A percentile compares a stretch with the other conserved stretches of the same genome.
Conservation (phyloP, 2,329 filamentous ascomycete species). For the Alternaria panax region DNA sequence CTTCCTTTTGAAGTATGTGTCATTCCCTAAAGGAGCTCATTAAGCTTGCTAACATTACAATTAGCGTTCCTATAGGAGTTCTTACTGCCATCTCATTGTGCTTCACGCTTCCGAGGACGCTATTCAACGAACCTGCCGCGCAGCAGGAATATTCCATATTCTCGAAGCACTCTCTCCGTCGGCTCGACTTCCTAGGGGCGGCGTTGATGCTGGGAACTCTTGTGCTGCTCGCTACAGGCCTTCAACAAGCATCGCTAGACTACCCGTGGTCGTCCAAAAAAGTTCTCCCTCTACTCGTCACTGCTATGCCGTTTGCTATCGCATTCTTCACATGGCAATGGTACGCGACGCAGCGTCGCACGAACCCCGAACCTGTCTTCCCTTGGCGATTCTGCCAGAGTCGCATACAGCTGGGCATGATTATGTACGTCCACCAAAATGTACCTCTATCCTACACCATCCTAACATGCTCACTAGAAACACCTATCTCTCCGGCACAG, state of each 20-base stretch:
- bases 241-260: constrained; percentile 23
- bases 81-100: neutral
- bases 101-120: constrained; percentile 5
- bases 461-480: constrained; percentile 9
- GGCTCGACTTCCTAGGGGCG: constrained; percentile 22
- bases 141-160: neutral
- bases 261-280: constrained; percentile 12
- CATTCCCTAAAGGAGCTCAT: neutral
- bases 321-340: constrained; percentile 27
- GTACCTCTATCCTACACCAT: neutral
- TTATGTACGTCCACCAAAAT: constrained; percentile 12
- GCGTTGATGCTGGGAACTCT: constrained; percentile 22
- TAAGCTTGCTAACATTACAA: neutral
- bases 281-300: constrained; percentile 22
- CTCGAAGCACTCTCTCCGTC: constrained; percentile 1
- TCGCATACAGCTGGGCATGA: constrained; percentile 9
- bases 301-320: constrained; percentile 10
- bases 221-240: constrained; percentile 22
- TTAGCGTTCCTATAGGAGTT: constrained; percentile 18
- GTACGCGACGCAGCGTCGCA: constrained; percentile 16
- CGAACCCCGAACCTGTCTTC: constrained; percentile 23
- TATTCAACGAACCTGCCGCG: constrained; percentile 13
- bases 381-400: constrained; percentile 15
- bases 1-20: constrained; percentile 28
- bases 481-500: constrained; percentile 17